Evolutionary conservation across 2,329 filamentous ascomycete genomes (phyloP).

Genomic region (Colletotrichum echinochloae): DNA sequence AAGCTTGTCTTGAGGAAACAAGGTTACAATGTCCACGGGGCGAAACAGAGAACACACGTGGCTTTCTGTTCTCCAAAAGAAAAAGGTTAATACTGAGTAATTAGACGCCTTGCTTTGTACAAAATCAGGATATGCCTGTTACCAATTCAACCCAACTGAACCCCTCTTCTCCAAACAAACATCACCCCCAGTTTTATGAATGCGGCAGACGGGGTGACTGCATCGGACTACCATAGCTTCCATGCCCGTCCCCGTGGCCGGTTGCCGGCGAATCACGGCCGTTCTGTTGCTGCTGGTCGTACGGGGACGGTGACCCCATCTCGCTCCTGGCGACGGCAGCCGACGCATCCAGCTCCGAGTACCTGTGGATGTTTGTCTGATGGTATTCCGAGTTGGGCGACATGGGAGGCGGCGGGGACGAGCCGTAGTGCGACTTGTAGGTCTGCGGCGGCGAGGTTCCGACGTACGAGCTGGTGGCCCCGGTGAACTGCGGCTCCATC

Average conservation of each 20-base stretch:
- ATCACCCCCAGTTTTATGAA: background rate
- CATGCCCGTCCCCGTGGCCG: background rate
- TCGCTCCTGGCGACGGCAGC: constrained; percentile 35
- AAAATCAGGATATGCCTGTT: background rate
- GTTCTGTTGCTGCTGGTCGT: constrained; percentile 27
- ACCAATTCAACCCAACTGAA: background rate
- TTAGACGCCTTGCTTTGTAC: background rate
- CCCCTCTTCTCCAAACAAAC: fast-evolving
- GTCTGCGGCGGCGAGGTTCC: constrained; percentile 8
- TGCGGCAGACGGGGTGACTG: constrained; percentile 17
- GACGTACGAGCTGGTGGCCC: constrained; percentile 13
- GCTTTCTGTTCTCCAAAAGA: background rate
- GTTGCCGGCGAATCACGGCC: constrained; percentile 26
- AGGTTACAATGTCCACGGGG: background rate
- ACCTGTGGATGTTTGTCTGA: constrained; percentile 34
- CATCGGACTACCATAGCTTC: background rate
- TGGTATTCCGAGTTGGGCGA: constrained; percentile 34
- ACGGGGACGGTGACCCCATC: constrained; percentile 36
- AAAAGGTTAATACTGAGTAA: background rate
- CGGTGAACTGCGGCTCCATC: constrained; percentile 23
- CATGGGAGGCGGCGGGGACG: constrained; percentile 11
- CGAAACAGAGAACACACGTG: background rate
- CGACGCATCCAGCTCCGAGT: constrained; percentile 44
- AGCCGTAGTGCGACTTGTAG: constrained; percentile 27
- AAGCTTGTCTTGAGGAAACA: background rate